Evolutionary conservation across 148 eudicot species (phyloP).

Genomic region (Beta vulgaris): DNA sequence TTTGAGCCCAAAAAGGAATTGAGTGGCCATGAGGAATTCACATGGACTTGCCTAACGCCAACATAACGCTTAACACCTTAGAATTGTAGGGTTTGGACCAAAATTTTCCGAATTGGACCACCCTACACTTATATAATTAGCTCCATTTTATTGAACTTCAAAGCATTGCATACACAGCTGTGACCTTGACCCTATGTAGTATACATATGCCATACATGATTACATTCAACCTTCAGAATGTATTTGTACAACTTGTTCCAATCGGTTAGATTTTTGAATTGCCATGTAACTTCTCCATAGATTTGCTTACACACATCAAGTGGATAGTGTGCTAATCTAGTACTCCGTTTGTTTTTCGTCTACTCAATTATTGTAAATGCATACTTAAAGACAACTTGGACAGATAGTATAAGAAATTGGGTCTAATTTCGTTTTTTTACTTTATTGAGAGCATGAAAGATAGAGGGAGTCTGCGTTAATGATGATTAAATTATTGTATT

Average conservation of each 20-base stretch:
- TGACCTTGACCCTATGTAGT: slow-evolving; percentile 5
- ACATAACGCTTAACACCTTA: not conserved
- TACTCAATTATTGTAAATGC: no score
- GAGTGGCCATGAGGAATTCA: slow-evolving; percentile 32
- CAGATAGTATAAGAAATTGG: no score
- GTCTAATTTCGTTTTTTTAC: no score
- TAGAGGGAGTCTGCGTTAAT: no score
- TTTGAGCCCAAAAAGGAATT: not conserved
- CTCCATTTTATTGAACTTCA: not conserved
- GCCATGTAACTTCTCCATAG: not conserved
- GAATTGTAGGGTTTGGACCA: slow-evolving; percentile 28
- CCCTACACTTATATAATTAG: slow-evolving; percentile 4
- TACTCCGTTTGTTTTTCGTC: no score
- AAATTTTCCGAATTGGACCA: slow-evolving; percentile 17
- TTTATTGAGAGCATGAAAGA: no score
- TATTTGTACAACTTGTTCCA: slow-evolving; percentile 7
- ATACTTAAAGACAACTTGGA: no score
- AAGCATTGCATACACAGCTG: slow-evolving; percentile 14
- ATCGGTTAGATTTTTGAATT: not conserved
- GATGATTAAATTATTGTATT: no score
- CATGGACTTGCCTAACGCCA: slow-evolving; percentile 25
- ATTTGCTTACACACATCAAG: slow-evolving; percentile 11
- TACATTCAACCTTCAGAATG: no score
- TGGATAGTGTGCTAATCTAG: slow-evolving; percentile 9
- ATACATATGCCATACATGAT: not conserved